Percentiles rank a stretch among this genome's conserved stretches.
phyloP scores from a whole-genome alignment of 2,329 filamentous ascomycete species.

The Ceratocystis ficicola region DNA sequence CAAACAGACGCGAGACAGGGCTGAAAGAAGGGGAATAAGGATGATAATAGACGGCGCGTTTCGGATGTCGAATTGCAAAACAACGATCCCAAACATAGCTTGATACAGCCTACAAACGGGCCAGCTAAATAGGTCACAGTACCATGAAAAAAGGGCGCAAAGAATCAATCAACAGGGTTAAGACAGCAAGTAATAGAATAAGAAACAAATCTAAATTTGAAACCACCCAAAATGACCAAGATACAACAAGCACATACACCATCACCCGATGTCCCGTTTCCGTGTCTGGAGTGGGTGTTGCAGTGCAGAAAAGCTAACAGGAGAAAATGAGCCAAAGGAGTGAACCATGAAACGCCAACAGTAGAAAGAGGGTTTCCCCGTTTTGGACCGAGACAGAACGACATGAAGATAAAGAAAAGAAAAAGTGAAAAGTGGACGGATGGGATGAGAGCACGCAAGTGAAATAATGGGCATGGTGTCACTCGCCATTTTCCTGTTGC shows the following conservation, averaged over 20 bases:
- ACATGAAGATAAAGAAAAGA: background rate
- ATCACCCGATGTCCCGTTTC: background rate
- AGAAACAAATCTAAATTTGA: slow-evolving; percentile 3
- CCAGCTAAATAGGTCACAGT: background rate
- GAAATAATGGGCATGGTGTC: background rate
- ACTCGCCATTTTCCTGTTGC: no score
- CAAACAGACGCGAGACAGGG: no score
- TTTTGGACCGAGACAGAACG: slow-evolving; percentile 11
- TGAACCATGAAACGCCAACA: slow-evolving; percentile 11
- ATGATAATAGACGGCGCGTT: background rate
- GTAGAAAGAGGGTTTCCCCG: slow-evolving; percentile 6
- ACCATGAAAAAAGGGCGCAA: background rate
- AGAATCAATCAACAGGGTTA: background rate
- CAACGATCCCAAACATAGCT: background rate
- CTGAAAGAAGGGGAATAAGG: no score
- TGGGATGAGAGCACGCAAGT: background rate
- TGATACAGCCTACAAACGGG: background rate
- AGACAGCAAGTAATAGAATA: background rate
- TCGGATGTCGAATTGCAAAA: slow-evolving; percentile 2
- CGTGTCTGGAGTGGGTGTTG: background rate
- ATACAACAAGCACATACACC: background rate
- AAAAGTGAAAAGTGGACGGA: background rate
- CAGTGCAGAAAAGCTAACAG: background rate
- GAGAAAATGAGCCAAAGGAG: slow-evolving; percentile 11
- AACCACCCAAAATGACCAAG: slow-evolving; percentile 1